A percentile compares a stretch with the other conserved stretches of the same genome.
These are phyloP conservation scores for Cymbopogon citratus DNA, from an alignment of 176 grass and related monocot genomes.

Conservation along the genomic window DNA sequence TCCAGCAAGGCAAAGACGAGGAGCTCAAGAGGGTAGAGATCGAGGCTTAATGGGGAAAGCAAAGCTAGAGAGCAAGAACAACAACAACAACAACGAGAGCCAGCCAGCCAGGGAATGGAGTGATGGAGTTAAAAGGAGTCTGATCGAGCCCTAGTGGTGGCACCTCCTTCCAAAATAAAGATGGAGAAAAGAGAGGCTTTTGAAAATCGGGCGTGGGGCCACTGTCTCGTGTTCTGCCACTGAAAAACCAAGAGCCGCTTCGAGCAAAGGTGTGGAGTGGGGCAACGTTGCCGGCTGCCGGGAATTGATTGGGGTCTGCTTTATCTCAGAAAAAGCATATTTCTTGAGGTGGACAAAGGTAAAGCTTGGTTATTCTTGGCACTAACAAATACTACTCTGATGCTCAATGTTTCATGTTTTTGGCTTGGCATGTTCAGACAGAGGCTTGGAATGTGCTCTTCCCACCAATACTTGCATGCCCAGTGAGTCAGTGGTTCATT, in stretches of 20 bases:
- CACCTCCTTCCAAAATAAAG: slow-evolving; percentile 28
- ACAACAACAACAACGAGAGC: no score
- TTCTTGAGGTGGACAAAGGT: slow-evolving; percentile 34
- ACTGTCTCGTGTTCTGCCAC: slow-evolving; percentile 18
- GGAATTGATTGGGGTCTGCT: slow-evolving; percentile 17
- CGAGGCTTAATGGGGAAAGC: slow-evolving; percentile 29
- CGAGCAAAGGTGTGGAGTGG: slow-evolving; percentile 40
- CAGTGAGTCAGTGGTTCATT: background rate
- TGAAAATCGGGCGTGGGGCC: slow-evolving; percentile 36
- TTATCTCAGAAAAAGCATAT: slow-evolving; percentile 41
- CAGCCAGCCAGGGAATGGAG: slow-evolving; percentile 46
- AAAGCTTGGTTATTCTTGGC: slow-evolving; percentile 11
- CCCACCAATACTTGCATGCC: background rate
- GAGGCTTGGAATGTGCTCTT: slow-evolving; percentile 7
- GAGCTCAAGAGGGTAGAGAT: background rate
- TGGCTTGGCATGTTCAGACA: slow-evolving; percentile 8
- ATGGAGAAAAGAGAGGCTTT: slow-evolving; percentile 40
- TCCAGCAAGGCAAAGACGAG: slow-evolving; percentile 26
- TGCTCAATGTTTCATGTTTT: slow-evolving; percentile 13
- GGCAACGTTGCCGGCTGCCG: background rate
- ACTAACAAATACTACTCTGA: slow-evolving; percentile 6
- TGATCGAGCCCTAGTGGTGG: slow-evolving; percentile 28
- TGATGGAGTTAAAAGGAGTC: slow-evolving; percentile 47
- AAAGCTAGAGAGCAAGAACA: background rate
- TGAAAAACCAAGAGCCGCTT: slow-evolving; percentile 36